These are phyloP conservation scores for Emergomyces orientalis DNA, from an alignment of 2,329 filamentous ascomycete genomes.

Conservation along the genomic window DNA sequence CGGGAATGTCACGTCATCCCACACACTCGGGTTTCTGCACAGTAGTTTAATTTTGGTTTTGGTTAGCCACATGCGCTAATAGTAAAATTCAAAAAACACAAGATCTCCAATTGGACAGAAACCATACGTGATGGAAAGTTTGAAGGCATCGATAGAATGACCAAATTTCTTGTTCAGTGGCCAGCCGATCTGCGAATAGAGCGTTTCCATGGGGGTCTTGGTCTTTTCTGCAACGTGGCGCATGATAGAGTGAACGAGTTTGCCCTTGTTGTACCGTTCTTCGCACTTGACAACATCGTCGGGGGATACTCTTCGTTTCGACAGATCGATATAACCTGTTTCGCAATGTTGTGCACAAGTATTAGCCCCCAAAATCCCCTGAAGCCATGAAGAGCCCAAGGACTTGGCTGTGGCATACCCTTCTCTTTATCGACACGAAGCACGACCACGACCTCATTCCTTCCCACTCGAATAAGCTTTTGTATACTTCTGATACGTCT, in stretches of 20 bases:
- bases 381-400: too few species aligned
- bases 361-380: neutral
- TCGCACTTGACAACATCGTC: slow-evolving; percentile 98
- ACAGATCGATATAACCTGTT: slow-evolving; percentile 89
- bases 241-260: slow-evolving; percentile 99
- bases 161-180: slow-evolving; percentile 96
- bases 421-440: slow-evolving; percentile 99
- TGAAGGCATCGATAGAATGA: slow-evolving; percentile 95
- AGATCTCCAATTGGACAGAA: neutral
- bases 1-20: slow-evolving; percentile 85
- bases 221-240: slow-evolving; percentile 98
- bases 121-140: slow-evolving; percentile 85
- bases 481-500: slow-evolving; percentile 98
- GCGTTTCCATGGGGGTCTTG: slow-evolving; percentile 79
- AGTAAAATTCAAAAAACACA: too few species aligned
- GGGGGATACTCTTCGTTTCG: slow-evolving; percentile 92
- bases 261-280: slow-evolving; percentile 99
- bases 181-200: slow-evolving; percentile 95
- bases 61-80: neutral
- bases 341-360: neutral
- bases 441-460: slow-evolving; percentile 97
- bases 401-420: slow-evolving; percentile 43
- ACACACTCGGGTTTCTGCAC: slow-evolving; percentile 79
- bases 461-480: slow-evolving; percentile 94
- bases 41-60: neutral